Percentiles rank a stretch among this genome's conserved stretches.
These are phyloP conservation scores for Coemansia sp. DNA, from an alignment of 192 early-diverging fungal species.

Conservation along the genomic window DNA sequence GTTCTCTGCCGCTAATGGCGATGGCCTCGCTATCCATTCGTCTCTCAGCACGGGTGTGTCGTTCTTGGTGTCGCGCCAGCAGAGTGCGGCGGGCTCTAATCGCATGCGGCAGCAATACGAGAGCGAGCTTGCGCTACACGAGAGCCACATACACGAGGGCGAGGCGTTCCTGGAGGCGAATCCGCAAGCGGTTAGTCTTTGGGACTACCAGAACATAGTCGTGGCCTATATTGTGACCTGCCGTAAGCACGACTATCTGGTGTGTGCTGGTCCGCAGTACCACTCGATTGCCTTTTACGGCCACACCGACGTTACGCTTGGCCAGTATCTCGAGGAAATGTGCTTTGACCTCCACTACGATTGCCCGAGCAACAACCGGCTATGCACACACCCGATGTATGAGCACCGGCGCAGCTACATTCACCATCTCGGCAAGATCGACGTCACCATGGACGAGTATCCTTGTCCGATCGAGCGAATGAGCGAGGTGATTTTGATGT, in stretches of 20 bases:
- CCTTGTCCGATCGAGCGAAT: constrained; percentile 61
- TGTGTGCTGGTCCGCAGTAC: constrained; percentile 69
- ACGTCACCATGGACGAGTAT: constrained; percentile 68
- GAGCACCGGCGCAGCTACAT: constrained; percentile 86
- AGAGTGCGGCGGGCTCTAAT: constrained; percentile 43
- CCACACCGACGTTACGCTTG: constrained; percentile 81
- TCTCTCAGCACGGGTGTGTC: constrained; percentile 32
- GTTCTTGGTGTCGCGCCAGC: constrained; percentile 50
- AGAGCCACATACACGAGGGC: constrained; percentile 44
- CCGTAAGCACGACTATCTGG: constrained; percentile 41
- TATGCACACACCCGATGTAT: constrained; percentile 75
- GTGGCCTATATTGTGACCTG: constrained; percentile 50
- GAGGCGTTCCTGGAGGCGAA: constrained; percentile 42
- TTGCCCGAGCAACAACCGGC: constrained; percentile 59
- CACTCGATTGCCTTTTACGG: constrained; percentile 76
- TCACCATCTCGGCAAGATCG: constrained; percentile 76
- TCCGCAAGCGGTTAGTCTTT: constrained; percentile 43
- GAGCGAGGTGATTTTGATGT: constrained; percentile 83
- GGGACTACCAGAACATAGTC: constrained; percentile 54
- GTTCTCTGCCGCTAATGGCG: neutral
- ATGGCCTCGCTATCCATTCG: neutral
- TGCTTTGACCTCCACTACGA: constrained; percentile 65
- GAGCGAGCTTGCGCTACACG: constrained; percentile 50
- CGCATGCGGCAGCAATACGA: constrained; percentile 54
- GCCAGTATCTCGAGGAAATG: constrained; percentile 82